These are phyloP conservation scores for Metschnikowia borealis DNA, from an alignment of 805 yeast genomes.

Conservation along the genomic window DNA sequence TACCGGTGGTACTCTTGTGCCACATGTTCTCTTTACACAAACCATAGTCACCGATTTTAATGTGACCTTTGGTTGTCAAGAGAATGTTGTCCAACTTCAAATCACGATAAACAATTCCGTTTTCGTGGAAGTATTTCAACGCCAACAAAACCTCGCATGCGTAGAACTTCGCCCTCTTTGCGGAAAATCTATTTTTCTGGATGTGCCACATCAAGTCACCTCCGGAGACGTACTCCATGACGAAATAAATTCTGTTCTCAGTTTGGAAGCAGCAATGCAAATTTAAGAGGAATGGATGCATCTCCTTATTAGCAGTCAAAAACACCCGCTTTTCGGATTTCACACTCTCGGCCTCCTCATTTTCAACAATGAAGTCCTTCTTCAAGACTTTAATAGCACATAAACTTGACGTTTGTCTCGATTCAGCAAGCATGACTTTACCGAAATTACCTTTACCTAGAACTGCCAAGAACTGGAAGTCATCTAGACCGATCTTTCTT, in stretches of 20 bases:
- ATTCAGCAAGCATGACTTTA: constrained; percentile 95
- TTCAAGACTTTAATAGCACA: constrained; percentile 97
- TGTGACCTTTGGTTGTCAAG: constrained; percentile 86
- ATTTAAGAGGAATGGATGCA: constrained; percentile 89
- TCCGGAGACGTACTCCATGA: constrained; percentile 96
- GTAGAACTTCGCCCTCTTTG: constrained; percentile 91
- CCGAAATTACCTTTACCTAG: constrained; percentile 98
- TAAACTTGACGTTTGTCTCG: constrained; percentile 70
- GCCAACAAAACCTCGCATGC: constrained; percentile 95
- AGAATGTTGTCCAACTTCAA: constrained; percentile 92
- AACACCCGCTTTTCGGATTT: constrained; percentile 93
- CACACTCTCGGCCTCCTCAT: constrained; percentile 94
- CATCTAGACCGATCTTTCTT: constrained; percentile 86
- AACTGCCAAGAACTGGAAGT: constrained; percentile 89
- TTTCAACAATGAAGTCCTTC: constrained; percentile 91
- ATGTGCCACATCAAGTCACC: constrained; percentile 99
- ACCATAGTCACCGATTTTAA: constrained; percentile 96
- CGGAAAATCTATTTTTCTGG: constrained; percentile 84
- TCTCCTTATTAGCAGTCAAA: constrained; percentile 73
- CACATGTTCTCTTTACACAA: constrained; percentile 93
- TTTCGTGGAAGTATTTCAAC: constrained; percentile 87
- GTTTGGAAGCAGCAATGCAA: constrained; percentile 96
- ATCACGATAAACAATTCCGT: constrained; percentile 94
- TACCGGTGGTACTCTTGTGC: constrained; percentile 78
- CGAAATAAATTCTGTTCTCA: constrained; percentile 94